Percentiles rank a stretch among this genome's conserved stretches.
Conservation (phyloP, 345 rosid genomes). For the Gossypium ekmanianum region DNA sequence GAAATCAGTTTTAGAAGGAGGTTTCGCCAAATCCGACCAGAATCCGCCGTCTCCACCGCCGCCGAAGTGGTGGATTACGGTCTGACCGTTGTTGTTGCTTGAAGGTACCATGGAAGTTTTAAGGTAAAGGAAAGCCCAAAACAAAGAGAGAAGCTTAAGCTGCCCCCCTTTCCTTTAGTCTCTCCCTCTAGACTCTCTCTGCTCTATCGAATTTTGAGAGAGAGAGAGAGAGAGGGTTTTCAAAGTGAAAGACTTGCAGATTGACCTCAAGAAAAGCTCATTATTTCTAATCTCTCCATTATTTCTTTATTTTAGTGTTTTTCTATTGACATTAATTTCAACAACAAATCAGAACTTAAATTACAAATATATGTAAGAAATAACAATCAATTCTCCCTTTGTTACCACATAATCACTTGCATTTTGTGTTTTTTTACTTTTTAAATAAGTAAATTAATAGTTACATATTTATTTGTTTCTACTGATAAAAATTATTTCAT, state of each 20-base stretch:
- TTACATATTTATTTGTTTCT: too few species aligned
- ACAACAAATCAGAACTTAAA: too few species aligned
- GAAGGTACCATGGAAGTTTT: constrained; percentile 21
- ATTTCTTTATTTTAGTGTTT: too few species aligned
- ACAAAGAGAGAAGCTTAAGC: background rate
- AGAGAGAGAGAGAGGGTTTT: background rate
- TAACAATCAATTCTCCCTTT: too few species aligned
- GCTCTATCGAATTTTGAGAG: background rate
- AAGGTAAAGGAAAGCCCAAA: background rate
- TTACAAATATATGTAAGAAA: too few species aligned
- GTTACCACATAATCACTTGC: too few species aligned
- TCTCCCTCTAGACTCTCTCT: background rate
- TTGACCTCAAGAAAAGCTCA: background rate
- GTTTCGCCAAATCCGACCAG: constrained; percentile 33
- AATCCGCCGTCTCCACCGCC: constrained; percentile 40
- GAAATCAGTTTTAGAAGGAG: constrained; percentile 22
- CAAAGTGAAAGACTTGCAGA: background rate
- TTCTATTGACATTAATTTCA: too few species aligned
- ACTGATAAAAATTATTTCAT: too few species aligned
- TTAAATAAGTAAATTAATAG: too few species aligned
- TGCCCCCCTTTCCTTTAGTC: background rate
- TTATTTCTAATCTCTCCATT: too few species aligned
- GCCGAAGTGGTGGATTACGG: constrained; percentile 35
- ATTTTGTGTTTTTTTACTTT: too few species aligned
- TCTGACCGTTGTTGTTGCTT: constrained; percentile 7